phyloP scores from a whole-genome alignment of 2,329 filamentous ascomycete species.

The Aphanoascus verrucosus region DNA sequence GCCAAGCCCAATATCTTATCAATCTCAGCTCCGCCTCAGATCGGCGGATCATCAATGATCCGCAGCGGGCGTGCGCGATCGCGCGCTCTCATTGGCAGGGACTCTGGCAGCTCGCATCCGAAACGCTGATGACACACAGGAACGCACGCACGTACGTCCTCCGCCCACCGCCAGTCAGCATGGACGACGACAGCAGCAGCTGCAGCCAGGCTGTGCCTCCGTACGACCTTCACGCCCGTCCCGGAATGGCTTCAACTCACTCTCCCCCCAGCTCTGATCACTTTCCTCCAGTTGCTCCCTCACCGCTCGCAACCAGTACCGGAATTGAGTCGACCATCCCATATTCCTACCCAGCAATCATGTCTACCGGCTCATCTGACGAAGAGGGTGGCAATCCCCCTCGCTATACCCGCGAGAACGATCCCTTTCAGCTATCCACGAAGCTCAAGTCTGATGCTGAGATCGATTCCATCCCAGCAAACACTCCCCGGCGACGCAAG shows the following conservation, averaged over 20 bases:
- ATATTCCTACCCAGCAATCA: constrained; percentile 17
- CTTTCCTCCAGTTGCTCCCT: constrained; percentile 5
- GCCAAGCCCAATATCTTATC: too few species aligned
- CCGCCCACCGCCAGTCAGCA: neutral
- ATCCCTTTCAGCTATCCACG: constrained; percentile 70
- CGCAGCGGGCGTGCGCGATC: too few species aligned
- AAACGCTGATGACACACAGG: too few species aligned
- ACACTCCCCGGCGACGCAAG: constrained; percentile 64
- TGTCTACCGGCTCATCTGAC: constrained; percentile 22
- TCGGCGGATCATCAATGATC: too few species aligned
- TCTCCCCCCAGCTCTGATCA: neutral
- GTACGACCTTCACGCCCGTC: constrained; percentile 2
- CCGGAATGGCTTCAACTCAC: neutral
- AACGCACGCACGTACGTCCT: neutral
- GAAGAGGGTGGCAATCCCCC: constrained; percentile 42
- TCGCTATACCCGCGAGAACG: constrained; percentile 53
- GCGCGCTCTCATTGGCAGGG: too few species aligned
- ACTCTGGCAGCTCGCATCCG: too few species aligned
- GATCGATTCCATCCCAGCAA: constrained; percentile 62
- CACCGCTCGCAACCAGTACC: constrained; percentile 29
- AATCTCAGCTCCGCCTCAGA: too few species aligned
- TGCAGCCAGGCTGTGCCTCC: neutral
- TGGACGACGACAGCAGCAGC: constrained; percentile 2
- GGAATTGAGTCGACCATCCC: constrained; percentile 28
- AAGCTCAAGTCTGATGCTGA: constrained; percentile 69